A percentile compares a stretch with the other conserved stretches of the same genome.
phyloP scores from a whole-genome alignment of 1,139 yeast species.

The Suhomyces panamericanus region DNA sequence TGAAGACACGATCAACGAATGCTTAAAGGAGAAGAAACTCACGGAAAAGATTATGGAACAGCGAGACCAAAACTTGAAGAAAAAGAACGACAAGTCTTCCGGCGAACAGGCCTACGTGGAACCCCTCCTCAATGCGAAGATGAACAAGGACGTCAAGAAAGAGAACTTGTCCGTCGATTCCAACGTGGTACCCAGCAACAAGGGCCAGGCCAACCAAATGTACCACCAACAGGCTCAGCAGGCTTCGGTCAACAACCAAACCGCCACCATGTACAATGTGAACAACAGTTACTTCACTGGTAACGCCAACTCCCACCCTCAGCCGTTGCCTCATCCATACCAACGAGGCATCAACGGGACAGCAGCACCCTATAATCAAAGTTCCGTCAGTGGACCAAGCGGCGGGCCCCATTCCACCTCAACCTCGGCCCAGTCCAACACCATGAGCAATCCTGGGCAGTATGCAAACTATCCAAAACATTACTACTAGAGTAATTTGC shows the following conservation, averaged over 20 bases:
- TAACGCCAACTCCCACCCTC: constrained; percentile 14
- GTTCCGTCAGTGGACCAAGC: constrained; percentile 5
- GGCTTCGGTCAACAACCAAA: neutral
- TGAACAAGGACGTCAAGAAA: constrained; percentile 9
- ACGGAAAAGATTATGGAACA: constrained; percentile 40
- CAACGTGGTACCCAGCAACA: neutral
- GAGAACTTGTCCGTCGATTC: neutral
- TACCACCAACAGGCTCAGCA: constrained; percentile 1
- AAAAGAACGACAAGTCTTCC: constrained; percentile 11
- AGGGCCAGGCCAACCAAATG: neutral
- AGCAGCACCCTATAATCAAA: constrained; percentile 2
- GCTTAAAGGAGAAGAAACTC: constrained; percentile 38
- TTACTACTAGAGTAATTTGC: constrained; percentile 12
- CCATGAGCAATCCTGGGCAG: constrained; percentile 10
- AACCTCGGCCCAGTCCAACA: constrained; percentile 6
- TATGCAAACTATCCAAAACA: constrained; percentile 17
- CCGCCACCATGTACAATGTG: constrained; percentile 2
- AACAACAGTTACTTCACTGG: constrained; percentile 11
- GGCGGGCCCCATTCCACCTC: constrained; percentile 8
- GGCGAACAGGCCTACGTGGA: constrained; percentile 17
- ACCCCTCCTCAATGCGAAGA: constrained; percentile 14
- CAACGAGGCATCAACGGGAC: constrained; percentile 10
- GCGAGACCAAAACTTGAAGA: constrained; percentile 19
- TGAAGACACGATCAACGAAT: constrained; percentile 43
- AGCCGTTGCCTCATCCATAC: constrained; percentile 17